Percentiles rank a stretch among this genome's conserved stretches.
Evolutionary conservation across 331 rosid genomes (phyloP).

Genomic region (Rosa hybrid): DNA sequence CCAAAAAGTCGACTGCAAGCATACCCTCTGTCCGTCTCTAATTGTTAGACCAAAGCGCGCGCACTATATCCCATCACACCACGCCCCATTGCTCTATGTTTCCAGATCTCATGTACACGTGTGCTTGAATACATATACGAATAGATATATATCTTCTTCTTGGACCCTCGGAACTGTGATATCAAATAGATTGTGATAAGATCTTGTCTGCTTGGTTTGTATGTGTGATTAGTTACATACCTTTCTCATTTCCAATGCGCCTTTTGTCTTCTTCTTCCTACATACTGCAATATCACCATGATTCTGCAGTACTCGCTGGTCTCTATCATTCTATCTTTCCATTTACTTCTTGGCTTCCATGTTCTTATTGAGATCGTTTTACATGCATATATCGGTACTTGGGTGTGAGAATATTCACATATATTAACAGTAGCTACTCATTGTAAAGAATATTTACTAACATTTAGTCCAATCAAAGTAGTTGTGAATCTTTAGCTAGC

Average conservation of each 20-base stretch:
- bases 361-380: background rate
- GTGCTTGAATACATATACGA: background rate
- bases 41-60: background rate
- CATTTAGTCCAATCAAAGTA: background rate
- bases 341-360: background rate
- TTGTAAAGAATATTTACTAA: background rate
- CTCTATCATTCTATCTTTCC: background rate
- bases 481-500: background rate
- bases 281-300: background rate
- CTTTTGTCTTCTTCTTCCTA: constrained; percentile 5
- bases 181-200: constrained; percentile 36
- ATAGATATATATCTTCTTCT: constrained; percentile 1
- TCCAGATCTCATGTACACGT: constrained; percentile 30
- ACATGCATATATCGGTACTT: background rate
- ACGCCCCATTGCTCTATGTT: constrained; percentile 23
- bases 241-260: constrained; percentile 4
- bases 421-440: background rate
- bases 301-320: background rate
- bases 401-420: background rate
- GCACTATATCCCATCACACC: background rate
- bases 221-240: background rate
- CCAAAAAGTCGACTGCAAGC: background rate
- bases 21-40: no score
- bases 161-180: background rate
- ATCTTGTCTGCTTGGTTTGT: constrained; percentile 36